These are phyloP conservation scores for Eucalyptus urophylla DNA, from an alignment of 345 rosid species.

Conservation along the genomic window DNA sequence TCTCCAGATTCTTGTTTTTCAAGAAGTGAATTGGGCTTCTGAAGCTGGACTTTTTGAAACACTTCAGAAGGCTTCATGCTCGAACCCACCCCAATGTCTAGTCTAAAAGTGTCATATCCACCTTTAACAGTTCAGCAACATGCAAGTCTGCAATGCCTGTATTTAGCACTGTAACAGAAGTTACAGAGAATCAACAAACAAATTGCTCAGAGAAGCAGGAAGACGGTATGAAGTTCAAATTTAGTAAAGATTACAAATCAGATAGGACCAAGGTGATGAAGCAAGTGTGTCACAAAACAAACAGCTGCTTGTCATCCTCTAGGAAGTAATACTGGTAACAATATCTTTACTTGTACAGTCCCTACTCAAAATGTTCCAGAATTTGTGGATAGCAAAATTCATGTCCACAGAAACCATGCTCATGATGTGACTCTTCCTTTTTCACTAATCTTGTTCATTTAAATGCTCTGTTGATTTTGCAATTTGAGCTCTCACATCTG, in stretches of 20 bases:
- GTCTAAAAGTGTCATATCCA: neutral
- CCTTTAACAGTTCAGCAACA: neutral
- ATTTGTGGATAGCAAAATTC: neutral
- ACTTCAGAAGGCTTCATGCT: neutral
- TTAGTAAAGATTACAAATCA: neutral
- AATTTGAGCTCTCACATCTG: neutral
- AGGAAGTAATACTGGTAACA: neutral
- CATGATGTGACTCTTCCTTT: neutral
- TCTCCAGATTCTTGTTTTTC: conserved; percentile 42
- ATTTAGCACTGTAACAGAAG: conserved; percentile 1
- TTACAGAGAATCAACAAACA: neutral
- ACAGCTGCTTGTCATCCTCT: neutral
- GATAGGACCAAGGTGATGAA: neutral
- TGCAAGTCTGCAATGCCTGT: conserved; percentile 11
- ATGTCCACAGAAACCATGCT: neutral
- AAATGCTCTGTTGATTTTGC: neutral
- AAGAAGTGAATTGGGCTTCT: conserved; percentile 2
- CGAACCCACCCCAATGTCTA: neutral
- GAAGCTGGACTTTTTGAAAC: neutral
- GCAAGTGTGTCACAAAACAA: neutral
- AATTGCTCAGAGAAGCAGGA: neutral
- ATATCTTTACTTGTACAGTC: neutral
- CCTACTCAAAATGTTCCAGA: neutral
- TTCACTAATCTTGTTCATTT: neutral
- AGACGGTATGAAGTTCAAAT: neutral